Percentiles rank a stretch among this genome's conserved stretches.
Evolutionary conservation across 345 rosid species (phyloP).

Genomic region (Draba incana): DNA sequence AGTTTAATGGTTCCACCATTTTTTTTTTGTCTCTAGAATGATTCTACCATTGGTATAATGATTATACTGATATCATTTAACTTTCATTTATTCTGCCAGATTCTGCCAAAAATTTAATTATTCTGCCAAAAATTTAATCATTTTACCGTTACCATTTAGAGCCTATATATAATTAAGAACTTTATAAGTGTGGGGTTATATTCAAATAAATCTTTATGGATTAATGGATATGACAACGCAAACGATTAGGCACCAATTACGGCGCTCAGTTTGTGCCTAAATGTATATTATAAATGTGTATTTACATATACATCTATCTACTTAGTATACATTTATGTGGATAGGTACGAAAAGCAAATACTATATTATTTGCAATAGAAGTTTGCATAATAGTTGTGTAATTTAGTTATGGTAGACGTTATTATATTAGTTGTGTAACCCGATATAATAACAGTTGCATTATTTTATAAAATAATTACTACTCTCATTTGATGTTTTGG

Average conservation of each 20-base stretch:
- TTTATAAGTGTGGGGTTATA: slow-evolving; percentile 11
- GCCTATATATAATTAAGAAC: slow-evolving; percentile 8
- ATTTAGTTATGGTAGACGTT: not conserved
- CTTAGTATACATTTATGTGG: slow-evolving; percentile 15
- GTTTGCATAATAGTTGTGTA: too few relatives aligned
- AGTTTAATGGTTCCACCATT: too few relatives aligned
- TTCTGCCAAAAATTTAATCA: too few relatives aligned
- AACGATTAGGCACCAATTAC: slow-evolving; percentile 36
- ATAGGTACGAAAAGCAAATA: slow-evolving; percentile 13
- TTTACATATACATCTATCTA: not conserved
- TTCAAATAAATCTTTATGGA: slow-evolving; percentile 24
- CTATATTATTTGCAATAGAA: slow-evolving; percentile 11
- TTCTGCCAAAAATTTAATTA: too few relatives aligned
- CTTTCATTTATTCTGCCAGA: too few relatives aligned
- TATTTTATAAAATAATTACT: not conserved
- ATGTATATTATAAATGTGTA: slow-evolving; percentile 1
- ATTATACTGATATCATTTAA: too few relatives aligned
- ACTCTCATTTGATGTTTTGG: slow-evolving; percentile 1
- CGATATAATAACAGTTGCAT: not conserved
- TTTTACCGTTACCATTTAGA: too few relatives aligned
- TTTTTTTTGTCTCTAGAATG: too few relatives aligned
- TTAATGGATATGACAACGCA: slow-evolving; percentile 23
- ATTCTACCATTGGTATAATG: too few relatives aligned
- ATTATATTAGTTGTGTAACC: not conserved
- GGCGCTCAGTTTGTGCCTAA: slow-evolving; percentile 29